Evolutionary conservation across 176 grass and related monocot genomes (phyloP).

Genomic region (Phragmites australis): DNA sequence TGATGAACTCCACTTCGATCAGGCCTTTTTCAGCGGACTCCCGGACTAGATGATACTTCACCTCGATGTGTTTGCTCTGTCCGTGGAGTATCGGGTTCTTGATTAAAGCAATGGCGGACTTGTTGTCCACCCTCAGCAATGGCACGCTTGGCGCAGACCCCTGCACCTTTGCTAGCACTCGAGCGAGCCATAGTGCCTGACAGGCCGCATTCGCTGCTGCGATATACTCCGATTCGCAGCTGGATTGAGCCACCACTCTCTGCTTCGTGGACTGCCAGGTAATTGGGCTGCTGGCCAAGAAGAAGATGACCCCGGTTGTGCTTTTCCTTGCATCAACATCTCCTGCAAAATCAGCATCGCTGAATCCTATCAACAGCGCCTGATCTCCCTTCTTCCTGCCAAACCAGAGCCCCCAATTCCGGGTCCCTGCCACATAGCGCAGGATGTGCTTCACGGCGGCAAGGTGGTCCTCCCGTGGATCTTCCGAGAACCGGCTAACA

Average conservation of each 20-base stretch:
- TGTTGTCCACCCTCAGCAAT: not conserved
- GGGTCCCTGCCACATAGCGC: not conserved
- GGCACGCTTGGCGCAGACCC: not conserved
- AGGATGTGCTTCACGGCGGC: not conserved
- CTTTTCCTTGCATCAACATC: not conserved
- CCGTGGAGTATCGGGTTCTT: not conserved
- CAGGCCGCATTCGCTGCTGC: not conserved
- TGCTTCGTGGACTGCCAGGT: not conserved
- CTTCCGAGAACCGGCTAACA: too few relatives aligned
- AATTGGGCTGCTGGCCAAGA: not conserved
- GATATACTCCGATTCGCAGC: not conserved
- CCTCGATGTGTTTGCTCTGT: not conserved
- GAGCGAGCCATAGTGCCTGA: not conserved
- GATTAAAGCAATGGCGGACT: too few relatives aligned
- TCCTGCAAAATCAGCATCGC: not conserved
- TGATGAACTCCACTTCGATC: not conserved
- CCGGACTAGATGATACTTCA: not conserved
- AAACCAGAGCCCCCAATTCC: not conserved
- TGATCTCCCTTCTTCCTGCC: not conserved
- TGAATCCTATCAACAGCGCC: not conserved
- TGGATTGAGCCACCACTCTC: not conserved
- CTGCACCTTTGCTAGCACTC: not conserved
- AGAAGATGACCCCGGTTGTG: not conserved
- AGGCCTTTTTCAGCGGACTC: not conserved
- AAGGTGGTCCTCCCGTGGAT: not conserved